A percentile compares a stretch with the other conserved stretches of the same genome.
These are phyloP conservation scores for Prunus mume DNA, from an alignment of 306 rosid species.

Conservation along the genomic window DNA sequence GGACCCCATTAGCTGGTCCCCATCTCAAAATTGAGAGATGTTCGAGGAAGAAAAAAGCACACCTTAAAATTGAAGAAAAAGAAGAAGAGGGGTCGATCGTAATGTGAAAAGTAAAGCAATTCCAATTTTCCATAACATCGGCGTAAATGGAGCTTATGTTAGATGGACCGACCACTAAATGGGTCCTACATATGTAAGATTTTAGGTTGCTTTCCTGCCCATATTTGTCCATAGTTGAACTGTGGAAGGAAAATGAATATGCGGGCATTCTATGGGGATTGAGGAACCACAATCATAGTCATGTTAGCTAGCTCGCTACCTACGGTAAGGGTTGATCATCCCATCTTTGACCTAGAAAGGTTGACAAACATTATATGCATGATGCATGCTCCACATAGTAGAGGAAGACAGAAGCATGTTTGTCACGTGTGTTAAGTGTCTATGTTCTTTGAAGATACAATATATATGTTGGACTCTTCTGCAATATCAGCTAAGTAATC, in stretches of 20 bases:
- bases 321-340: slow-evolving; percentile 7
- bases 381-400: neutral
- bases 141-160: slow-evolving; percentile 7
- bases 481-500: neutral
- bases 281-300: slow-evolving; percentile 3
- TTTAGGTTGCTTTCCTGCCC: neutral
- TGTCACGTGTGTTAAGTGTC: neutral
- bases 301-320: neutral
- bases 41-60: neutral
- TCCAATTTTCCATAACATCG: neutral
- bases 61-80: neutral
- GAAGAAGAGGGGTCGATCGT: neutral
- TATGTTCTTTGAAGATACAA: neutral
- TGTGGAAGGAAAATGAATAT: neutral
- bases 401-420: neutral
- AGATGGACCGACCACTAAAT: slow-evolving; percentile 1
- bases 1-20: neutral
- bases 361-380: neutral
- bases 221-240: neutral
- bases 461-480: neutral
- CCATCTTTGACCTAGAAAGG: slow-evolving; percentile 16
- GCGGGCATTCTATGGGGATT: neutral
- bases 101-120: slow-evolving; percentile 3
- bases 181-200: slow-evolving; percentile 4
- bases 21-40: neutral